Conservation (phyloP, 2,329 filamentous ascomycete genomes). For the Cryphonectria naterciae region DNA sequence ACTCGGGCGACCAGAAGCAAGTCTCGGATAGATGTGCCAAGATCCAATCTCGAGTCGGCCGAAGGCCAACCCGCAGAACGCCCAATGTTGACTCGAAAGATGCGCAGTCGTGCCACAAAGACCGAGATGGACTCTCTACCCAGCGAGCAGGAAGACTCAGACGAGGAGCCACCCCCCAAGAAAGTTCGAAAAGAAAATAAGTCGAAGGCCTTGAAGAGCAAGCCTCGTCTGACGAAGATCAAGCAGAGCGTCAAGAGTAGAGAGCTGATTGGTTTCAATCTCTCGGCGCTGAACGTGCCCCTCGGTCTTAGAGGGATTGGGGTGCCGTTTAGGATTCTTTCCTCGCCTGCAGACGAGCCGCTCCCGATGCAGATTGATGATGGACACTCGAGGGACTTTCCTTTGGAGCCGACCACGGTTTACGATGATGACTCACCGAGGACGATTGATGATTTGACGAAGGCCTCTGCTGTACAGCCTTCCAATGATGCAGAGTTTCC, state of each 20-base stretch:
- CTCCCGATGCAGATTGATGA: neutral
- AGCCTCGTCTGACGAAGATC: constrained; percentile 45
- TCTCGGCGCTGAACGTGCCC: constrained; percentile 19
- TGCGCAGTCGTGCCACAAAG: neutral
- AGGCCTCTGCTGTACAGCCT: neutral
- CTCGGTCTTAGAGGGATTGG: constrained; percentile 26
- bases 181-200: constrained; percentile 14
- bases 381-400: neutral
- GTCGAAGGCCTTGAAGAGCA: neutral
- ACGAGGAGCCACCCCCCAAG: constrained; percentile 18
- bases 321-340: constrained; percentile 27
- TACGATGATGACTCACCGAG: neutral
- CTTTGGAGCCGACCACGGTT: neutral
- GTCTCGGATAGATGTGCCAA: neutral
- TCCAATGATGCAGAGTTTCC: too few species aligned
- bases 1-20: constrained; percentile 11
- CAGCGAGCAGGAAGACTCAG: constrained; percentile 30
- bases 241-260: constrained; percentile 51
- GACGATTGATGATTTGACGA: neutral
- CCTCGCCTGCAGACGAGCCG: constrained; percentile 24
- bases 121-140: neutral
- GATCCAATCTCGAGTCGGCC: neutral
- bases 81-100: constrained; percentile 11
- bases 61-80: constrained; percentile 11
- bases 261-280: constrained; percentile 49